A percentile compares a stretch with the other conserved stretches of the same genome.
phyloP scores from a whole-genome alignment of 108 stramenopile genomes.

The Nitzschia inconspicua region DNA sequence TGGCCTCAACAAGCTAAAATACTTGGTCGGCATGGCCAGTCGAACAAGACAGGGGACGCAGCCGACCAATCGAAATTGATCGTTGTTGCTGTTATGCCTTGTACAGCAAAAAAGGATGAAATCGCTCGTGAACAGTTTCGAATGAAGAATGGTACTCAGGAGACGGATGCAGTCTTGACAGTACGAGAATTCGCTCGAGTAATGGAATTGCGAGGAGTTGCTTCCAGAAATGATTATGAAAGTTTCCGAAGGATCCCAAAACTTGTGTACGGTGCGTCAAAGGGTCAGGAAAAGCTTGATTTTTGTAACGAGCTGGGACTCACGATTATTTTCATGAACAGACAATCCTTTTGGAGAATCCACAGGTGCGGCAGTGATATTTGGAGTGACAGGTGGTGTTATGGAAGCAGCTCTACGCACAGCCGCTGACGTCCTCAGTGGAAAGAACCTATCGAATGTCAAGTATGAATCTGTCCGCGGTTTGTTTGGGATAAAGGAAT shows the following conservation, averaged over 20 bases:
- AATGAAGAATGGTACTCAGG: slow-evolving; percentile 15
- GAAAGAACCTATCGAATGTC: slow-evolving; percentile 19
- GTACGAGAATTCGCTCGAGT: slow-evolving; percentile 40
- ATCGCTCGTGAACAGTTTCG: slow-evolving; percentile 26
- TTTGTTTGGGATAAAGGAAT: slow-evolving; percentile 34
- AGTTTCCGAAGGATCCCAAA: slow-evolving; percentile 7
- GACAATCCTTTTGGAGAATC: slow-evolving; percentile 47
- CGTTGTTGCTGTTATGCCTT: slow-evolving; percentile 48
- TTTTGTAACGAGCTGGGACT: slow-evolving; percentile 20
- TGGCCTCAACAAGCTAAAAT: slow-evolving; percentile 24
- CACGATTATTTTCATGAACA: no score
- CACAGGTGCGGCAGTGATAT: slow-evolving; percentile 49
- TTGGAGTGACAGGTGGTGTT: slow-evolving; percentile 56
- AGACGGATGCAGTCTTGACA: slow-evolving; percentile 47
- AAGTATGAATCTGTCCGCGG: slow-evolving; percentile 28
- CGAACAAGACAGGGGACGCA: not conserved
- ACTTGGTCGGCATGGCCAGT: not conserved
- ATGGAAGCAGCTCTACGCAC: slow-evolving; percentile 60
- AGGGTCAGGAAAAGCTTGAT: slow-evolving; percentile 24
- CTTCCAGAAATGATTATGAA: slow-evolving; percentile 6
- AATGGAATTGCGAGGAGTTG: slow-evolving; percentile 15
- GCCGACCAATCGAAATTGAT: slow-evolving; percentile 6
- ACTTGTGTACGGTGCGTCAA: slow-evolving; percentile 43
- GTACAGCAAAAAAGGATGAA: slow-evolving; percentile 55
- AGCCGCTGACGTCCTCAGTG: slow-evolving; percentile 36